Base-by-base conservation (phyloP, 306 rosid genomes). In the Ammopiptanthus mongolicus region DNA sequence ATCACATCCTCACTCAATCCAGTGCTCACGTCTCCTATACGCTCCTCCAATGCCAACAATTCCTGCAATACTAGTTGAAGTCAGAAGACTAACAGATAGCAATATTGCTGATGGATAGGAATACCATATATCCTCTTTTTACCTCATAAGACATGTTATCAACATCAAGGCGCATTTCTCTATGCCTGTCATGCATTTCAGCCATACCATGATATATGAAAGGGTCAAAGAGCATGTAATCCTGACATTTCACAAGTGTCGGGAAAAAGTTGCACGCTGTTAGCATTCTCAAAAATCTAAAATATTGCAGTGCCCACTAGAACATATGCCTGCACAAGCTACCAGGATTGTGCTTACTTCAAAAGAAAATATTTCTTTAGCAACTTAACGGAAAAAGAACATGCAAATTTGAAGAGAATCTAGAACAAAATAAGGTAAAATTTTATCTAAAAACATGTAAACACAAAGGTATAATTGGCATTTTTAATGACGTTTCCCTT, bases 121-220 rank as follows among this genome's bases (percentile, higher is more conserved):
- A 77, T 73, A 70, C 37, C 37, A 57, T 65, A 71, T 71, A 75
- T 68, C 53, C 21, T 63, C 51, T 14, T 62, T 65, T 81, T 88
- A 90, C 98, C 98, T 92, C 98, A 2, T 92, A 90, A 50, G 96
- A 90, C 96, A 92, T 90, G 87, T 92, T 92, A 77, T 92, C 98
- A 44, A 92, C 98, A 78, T 92, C 98, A 39, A 92, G 96, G 83
- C 96, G 96, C 98, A 92, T 88, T 79, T 88, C 96, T 79, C 98
- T 84, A 85, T 92, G 98, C 83, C 98, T 81, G 82, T 92, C 98
- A 55, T 92, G 94, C 85, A 87, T 80, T 80, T 92, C 98, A 36
- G 94, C 92, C 87, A 90, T 79, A 39, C 91, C 94, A 74, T 88
- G 94, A 75, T 82, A 82, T 69, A 88, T 73, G 78, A 84, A 92